phyloP scores from a whole-genome alignment of 78 protist species.

The Chrysochromulina parva region DNA sequence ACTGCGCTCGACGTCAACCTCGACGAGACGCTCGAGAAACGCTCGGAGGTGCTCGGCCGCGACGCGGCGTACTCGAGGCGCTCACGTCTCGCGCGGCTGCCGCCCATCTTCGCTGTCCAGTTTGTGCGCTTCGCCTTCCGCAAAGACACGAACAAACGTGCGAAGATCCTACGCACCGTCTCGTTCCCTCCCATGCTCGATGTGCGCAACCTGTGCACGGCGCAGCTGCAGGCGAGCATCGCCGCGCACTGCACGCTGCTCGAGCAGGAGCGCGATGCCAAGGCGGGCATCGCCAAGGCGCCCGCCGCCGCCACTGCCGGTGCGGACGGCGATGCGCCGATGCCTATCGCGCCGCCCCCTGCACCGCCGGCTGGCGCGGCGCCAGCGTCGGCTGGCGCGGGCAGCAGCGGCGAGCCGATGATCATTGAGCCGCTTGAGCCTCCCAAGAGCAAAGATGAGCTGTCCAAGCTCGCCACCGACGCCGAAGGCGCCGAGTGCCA shows the following conservation, averaged over 20 bases:
- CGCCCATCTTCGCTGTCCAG: slow-evolving; percentile 75
- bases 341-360: no score
- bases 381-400: no score
- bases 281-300: neutral
- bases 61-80: slow-evolving; percentile 61
- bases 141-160: slow-evolving; percentile 36
- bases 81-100: slow-evolving; percentile 65
- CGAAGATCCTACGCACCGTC: slow-evolving; percentile 74
- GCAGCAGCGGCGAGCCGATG: no score
- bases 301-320: no score
- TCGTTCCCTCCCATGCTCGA: neutral
- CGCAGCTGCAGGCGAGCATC: neutral
- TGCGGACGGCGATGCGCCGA: no score
- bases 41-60: slow-evolving; percentile 51
- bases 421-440: no score
- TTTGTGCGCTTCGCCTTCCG: slow-evolving; percentile 87
- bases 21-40: slow-evolving; percentile 60
- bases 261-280: neutral
- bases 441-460: neutral
- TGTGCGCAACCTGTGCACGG: neutral
- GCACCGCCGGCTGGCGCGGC: no score
- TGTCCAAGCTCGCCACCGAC: no score
- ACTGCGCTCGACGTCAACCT: slow-evolving; percentile 60
- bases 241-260: neutral
- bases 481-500: no score